Conservation (phyloP, 2,329 filamentous ascomycete species). For the Phyllachora maydis region DNA sequence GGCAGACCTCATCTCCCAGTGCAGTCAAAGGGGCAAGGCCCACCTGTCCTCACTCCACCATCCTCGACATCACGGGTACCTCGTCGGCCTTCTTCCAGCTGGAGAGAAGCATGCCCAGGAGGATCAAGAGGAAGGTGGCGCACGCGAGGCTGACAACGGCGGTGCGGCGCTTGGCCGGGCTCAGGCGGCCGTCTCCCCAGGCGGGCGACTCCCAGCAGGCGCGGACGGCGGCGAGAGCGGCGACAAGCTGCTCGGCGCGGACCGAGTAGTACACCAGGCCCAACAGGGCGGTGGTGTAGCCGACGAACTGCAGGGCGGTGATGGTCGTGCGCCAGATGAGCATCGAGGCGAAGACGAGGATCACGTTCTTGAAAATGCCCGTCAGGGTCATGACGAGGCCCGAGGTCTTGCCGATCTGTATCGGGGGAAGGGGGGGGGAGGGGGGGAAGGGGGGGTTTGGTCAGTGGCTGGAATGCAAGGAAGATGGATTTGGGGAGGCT, state of each 20-base stretch:
- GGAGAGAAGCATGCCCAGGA: no score
- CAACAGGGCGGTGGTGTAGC: conserved; percentile 49
- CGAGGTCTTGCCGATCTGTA: conserved; percentile 70
- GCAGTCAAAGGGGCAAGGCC: no score
- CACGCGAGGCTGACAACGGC: no score
- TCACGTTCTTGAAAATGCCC: conserved; percentile 74
- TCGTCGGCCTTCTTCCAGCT: no score
- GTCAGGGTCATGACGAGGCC: conserved; percentile 70
- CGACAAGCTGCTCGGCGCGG: conserved; percentile 11
- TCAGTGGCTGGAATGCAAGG: conserved; percentile 2
- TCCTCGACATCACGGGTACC: no score
- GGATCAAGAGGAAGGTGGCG: no score
- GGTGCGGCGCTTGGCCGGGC: no score
- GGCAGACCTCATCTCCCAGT: no score
- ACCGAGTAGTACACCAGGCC: conserved; percentile 29
- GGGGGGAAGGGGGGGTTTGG: background rate
- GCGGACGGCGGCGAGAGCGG: conserved; percentile 3
- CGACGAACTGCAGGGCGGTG: conserved; percentile 49
- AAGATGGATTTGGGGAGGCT: no score
- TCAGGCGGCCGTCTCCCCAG: conserved; percentile 4
- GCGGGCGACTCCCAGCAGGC: conserved; percentile 4
- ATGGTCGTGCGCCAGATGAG: conserved; percentile 60
- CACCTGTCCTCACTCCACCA: no score
- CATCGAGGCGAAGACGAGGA: conserved; percentile 59
- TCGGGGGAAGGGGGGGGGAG: background rate